phyloP scores from a whole-genome alignment of 169 alveolate genomes.

The Eimeria tenella region DNA sequence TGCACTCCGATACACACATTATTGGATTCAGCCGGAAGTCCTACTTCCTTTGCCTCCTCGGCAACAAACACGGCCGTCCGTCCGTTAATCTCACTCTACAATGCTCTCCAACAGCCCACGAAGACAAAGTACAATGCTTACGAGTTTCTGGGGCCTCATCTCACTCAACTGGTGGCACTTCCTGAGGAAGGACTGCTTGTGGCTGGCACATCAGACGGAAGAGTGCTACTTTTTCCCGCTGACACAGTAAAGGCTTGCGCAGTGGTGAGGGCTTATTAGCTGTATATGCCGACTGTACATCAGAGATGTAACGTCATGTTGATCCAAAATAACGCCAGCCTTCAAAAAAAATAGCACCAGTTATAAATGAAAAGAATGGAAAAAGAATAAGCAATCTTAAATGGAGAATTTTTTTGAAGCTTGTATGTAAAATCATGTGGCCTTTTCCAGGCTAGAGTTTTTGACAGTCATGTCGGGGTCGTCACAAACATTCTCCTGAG shows the following conservation, averaged over 20 bases:
- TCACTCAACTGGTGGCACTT: constrained; percentile 14
- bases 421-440: background rate
- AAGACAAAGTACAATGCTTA: background rate
- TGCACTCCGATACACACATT: constrained; percentile 36
- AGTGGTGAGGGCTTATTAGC: background rate
- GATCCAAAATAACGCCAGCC: no score
- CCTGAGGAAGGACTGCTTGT: constrained; percentile 14
- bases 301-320: no score
- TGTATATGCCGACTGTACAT: no score
- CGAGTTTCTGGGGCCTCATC: constrained; percentile 39
- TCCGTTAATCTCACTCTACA: constrained; percentile 39
- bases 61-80: background rate
- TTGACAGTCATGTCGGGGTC: constrained; percentile 34
- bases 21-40: background rate
- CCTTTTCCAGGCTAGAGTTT: constrained; percentile 32
- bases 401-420: no score
- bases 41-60: background rate
- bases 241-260: constrained; percentile 53
- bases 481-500: constrained; percentile 25
- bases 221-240: constrained; percentile 56
- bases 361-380: no score
- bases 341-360: no score
- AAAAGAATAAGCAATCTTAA: no score
- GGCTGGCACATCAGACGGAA: constrained; percentile 66
- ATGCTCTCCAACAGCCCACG: constrained; percentile 38